Evolutionary conservation across 2,329 filamentous ascomycete species (phyloP).

Genomic region (Stachybotrys elegans): DNA sequence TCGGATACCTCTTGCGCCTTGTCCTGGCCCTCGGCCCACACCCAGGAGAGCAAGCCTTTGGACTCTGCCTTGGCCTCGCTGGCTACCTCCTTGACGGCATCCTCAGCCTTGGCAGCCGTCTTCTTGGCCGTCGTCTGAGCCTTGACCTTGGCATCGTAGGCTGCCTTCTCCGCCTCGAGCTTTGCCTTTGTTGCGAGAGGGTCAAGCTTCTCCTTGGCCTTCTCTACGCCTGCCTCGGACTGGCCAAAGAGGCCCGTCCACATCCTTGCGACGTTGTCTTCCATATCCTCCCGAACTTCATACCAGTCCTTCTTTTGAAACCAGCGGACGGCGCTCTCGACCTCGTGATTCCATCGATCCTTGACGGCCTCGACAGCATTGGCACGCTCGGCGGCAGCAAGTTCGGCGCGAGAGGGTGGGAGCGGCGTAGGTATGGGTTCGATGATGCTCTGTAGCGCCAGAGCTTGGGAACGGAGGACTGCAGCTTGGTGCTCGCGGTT

Average conservation of each 20-base stretch:
- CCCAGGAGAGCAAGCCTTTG: slow-evolving; percentile 30
- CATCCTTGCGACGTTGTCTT: slow-evolving; percentile 40
- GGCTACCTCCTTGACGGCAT: slow-evolving; percentile 15
- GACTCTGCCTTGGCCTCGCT: slow-evolving; percentile 23
- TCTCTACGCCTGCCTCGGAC: slow-evolving; percentile 20
- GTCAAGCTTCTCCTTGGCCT: slow-evolving; percentile 22
- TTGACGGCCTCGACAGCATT: slow-evolving; percentile 64
- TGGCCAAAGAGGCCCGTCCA: slow-evolving; percentile 35
- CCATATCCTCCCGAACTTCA: slow-evolving; percentile 53
- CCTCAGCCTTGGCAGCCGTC: slow-evolving; percentile 20
- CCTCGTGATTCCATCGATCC: slow-evolving; percentile 72
- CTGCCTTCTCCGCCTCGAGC: slow-evolving; percentile 27
- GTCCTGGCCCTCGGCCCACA: slow-evolving; percentile 35
- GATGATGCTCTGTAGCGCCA: slow-evolving; percentile 47
- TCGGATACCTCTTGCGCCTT: slow-evolving; percentile 34
- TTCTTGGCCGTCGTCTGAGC: slow-evolving; percentile 18
- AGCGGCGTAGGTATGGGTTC: slow-evolving; percentile 42
- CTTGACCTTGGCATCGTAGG: slow-evolving; percentile 23
- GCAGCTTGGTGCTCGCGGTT: slow-evolving; percentile 57
- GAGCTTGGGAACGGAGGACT: slow-evolving; percentile 51
- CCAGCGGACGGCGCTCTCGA: slow-evolving; percentile 61
- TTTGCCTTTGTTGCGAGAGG: slow-evolving; percentile 28
- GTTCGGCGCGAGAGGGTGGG: slow-evolving; percentile 45
- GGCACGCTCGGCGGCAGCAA: slow-evolving; percentile 45
- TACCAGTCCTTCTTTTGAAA: slow-evolving; percentile 63